Evolutionary conservation across 1,284 basidiomycete species (phyloP).

Genomic region (Papiliotrema nemorosa): DNA sequence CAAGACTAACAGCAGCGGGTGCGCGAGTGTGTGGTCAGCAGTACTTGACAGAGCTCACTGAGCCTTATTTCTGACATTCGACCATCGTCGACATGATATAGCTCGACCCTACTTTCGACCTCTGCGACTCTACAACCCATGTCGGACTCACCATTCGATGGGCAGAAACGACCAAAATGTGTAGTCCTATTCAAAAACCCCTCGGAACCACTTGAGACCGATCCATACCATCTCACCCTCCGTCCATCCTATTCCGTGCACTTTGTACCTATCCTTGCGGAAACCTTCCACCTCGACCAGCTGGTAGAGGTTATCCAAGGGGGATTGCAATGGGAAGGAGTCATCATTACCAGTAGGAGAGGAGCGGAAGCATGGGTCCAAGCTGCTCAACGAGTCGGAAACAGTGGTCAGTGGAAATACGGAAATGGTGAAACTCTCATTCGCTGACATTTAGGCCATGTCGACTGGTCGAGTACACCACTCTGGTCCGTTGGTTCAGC

Average conservation of each 20-base stretch:
- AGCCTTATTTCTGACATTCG: too few species aligned
- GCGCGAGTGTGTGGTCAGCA: too few species aligned
- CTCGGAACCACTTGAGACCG: conserved; percentile 3
- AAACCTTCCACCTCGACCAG: conserved; percentile 11
- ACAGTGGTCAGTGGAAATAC: not conserved
- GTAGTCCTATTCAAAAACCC: conserved; percentile 32
- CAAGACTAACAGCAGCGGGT: too few species aligned
- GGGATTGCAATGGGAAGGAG: conserved; percentile 24
- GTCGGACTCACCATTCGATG: too few species aligned
- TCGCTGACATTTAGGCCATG: not conserved
- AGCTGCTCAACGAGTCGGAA: too few species aligned
- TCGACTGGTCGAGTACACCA: conserved; percentile 7
- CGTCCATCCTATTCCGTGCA: conserved; percentile 2
- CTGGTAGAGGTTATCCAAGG: conserved; percentile 14
- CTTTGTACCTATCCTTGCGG: conserved; percentile 23
- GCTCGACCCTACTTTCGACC: too few species aligned
- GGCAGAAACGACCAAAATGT: too few species aligned
- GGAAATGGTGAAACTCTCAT: not conserved
- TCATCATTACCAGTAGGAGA: conserved; percentile 30
- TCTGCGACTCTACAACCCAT: too few species aligned
- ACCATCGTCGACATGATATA: too few species aligned
- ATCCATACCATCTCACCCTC: conserved; percentile 19
- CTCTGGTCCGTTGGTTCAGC: conserved; percentile 12
- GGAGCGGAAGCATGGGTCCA: conserved; percentile 34
- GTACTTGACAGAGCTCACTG: too few species aligned